Percentiles rank a stretch among this genome's conserved stretches.
phyloP scores from a whole-genome alignment of 805 yeast genomes.

The Kazachstania kunashirensis region DNA sequence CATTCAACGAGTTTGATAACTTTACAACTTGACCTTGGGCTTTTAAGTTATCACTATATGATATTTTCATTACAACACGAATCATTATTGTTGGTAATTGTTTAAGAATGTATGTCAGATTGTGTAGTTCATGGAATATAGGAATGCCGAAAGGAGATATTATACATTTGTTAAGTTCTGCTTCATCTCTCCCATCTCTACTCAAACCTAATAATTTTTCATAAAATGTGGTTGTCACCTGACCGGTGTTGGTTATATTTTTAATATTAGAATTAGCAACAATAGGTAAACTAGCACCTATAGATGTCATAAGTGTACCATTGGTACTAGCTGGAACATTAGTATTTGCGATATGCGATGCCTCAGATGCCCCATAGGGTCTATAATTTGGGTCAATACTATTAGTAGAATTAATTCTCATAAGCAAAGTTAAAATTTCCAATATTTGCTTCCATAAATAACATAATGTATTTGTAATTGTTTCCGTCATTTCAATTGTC shows the following conservation, averaged over 20 bases:
- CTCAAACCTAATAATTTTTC: constrained; percentile 23
- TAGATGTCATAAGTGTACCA: neutral
- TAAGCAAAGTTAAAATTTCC: constrained; percentile 16
- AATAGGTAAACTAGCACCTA: neutral
- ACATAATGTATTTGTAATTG: constrained; percentile 16
- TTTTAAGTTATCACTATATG: constrained; percentile 9
- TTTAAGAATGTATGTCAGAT: constrained; percentile 22
- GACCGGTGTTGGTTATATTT: too few relatives aligned
- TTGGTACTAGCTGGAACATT: neutral
- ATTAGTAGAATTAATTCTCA: constrained; percentile 26
- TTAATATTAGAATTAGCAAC: neutral
- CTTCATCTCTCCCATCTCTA: constrained; percentile 8
- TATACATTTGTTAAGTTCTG: constrained; percentile 15
- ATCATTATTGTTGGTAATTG: constrained; percentile 26
- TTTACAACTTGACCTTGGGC: constrained; percentile 25
- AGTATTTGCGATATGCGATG: neutral
- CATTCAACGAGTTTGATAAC: constrained; percentile 28
- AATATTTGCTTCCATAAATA: constrained; percentile 17
- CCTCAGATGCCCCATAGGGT: constrained; percentile 6
- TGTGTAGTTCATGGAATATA: constrained; percentile 21
- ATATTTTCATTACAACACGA: constrained; percentile 19
- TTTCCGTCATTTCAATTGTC: constrained; percentile 9
- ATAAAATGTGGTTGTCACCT: constrained; percentile 18
- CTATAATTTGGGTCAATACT: constrained; percentile 21
- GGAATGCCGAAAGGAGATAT: constrained; percentile 26